These are phyloP conservation scores for Zygnema cylindricum DNA, from an alignment of 139 green algal species.

Conservation along the genomic window DNA sequence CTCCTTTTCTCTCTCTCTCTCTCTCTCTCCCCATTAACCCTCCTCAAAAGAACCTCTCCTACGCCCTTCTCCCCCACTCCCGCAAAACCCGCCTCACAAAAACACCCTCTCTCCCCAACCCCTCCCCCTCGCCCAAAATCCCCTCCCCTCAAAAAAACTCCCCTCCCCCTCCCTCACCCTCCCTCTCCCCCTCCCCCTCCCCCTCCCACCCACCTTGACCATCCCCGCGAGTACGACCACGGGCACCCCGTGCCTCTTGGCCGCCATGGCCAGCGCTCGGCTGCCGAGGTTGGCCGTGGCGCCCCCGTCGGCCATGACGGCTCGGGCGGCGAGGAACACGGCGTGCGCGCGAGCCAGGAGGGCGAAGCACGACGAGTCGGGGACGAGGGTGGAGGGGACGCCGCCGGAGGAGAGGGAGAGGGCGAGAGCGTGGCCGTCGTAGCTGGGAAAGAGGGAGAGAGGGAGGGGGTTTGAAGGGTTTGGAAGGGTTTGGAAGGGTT, in stretches of 20 bases:
- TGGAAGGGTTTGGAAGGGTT: neutral
- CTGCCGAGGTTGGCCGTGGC: constrained; percentile 82
- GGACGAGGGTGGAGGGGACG: constrained; percentile 86
- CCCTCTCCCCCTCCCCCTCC: too few relatives aligned
- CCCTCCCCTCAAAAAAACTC: too few relatives aligned
- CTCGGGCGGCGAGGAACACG: constrained; percentile 87
- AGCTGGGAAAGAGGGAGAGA: neutral
- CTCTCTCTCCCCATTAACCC: too few relatives aligned
- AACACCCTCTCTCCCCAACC: too few relatives aligned
- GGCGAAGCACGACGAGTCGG: constrained; percentile 91
- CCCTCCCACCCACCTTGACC: too few relatives aligned
- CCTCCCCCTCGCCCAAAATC: too few relatives aligned
- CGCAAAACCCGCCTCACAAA: too few relatives aligned
- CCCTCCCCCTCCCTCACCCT: too few relatives aligned
- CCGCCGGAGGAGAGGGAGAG: constrained; percentile 76
- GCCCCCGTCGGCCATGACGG: constrained; percentile 93
- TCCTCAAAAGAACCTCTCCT: too few relatives aligned
- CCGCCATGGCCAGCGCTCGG: constrained; percentile 85
- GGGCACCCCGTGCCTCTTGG: constrained; percentile 85
- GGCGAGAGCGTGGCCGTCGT: constrained; percentile 84
- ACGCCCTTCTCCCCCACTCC: too few relatives aligned
- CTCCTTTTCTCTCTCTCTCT: too few relatives aligned
- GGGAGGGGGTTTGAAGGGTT: neutral
- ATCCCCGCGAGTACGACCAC: constrained; percentile 85
- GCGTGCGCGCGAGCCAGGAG: constrained; percentile 97